Evolutionary conservation across 108 stramenopile genomes (phyloP).

Genomic region (Stephanodiscus minutulus): DNA sequence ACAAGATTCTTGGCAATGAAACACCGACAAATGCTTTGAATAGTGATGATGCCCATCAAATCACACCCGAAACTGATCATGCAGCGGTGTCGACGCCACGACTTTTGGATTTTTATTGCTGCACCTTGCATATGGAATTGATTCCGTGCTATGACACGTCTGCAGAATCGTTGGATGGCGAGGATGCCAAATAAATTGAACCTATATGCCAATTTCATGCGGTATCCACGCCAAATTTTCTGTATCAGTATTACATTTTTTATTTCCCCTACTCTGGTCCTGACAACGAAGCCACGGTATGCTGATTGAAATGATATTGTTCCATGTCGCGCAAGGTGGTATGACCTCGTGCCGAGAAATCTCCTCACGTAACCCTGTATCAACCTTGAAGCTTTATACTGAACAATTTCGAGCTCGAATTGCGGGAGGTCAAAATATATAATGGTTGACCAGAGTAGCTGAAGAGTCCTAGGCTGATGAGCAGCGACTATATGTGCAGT

Average conservation of each 20-base stretch:
- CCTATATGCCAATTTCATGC: conserved; percentile 20
- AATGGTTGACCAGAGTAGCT: conserved; percentile 77
- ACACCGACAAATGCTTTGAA: conserved; percentile 45
- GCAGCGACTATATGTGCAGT: conserved; percentile 86
- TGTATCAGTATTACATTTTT: conserved; percentile 52
- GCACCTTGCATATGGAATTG: neutral
- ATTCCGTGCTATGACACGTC: conserved; percentile 37
- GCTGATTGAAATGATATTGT: conserved; percentile 23
- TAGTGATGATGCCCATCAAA: conserved; percentile 46
- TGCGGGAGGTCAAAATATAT: conserved; percentile 56
- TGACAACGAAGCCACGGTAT: conserved; percentile 39
- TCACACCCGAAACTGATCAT: conserved; percentile 30
- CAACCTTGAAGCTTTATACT: conserved; percentile 18
- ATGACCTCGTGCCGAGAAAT: conserved; percentile 30
- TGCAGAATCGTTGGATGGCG: conserved; percentile 44
- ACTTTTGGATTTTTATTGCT: conserved; percentile 37
- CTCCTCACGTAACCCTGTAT: conserved; percentile 21
- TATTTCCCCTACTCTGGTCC: conserved; percentile 17
- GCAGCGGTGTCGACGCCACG: conserved; percentile 33
- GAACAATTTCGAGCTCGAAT: conserved; percentile 27
- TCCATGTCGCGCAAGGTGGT: conserved; percentile 20
- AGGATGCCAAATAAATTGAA: conserved; percentile 48
- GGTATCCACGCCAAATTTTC: conserved; percentile 38
- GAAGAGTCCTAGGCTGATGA: conserved; percentile 82
- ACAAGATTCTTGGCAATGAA: conserved; percentile 32